Conservation (phyloP, 2,329 filamentous ascomycete species). For the Fusarium euwallaceae region DNA sequence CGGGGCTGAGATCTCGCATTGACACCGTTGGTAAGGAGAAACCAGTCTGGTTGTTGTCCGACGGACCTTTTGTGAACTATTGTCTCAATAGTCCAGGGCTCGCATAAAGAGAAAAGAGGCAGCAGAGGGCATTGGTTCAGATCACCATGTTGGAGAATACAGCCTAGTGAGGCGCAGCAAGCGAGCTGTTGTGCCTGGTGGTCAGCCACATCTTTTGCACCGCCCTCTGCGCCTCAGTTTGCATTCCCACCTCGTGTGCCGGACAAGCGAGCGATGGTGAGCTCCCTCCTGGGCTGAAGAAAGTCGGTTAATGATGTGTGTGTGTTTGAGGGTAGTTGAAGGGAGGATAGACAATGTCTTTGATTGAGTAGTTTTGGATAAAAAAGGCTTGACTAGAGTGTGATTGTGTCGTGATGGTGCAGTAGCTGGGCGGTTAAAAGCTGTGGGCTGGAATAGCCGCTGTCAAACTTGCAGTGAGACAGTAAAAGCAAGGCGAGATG, state of each 20-base stretch:
- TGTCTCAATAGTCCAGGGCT: not conserved
- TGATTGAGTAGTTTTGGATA: not conserved
- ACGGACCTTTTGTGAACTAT: not conserved
- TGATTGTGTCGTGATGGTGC: not conserved
- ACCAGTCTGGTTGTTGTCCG: not conserved
- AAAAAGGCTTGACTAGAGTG: not conserved
- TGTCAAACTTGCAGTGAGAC: not conserved
- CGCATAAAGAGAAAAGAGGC: not conserved
- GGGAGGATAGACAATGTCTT: not conserved
- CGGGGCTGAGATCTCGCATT: not conserved
- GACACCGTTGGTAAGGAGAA: not conserved
- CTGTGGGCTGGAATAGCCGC: not conserved
- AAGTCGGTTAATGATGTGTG: not conserved
- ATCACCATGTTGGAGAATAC: not conserved
- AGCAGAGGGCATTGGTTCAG: not conserved
- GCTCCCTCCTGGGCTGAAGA: not conserved
- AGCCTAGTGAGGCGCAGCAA: slow-evolving; percentile 32
- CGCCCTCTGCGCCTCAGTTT: slow-evolving; percentile 33
- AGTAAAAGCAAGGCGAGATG: not conserved
- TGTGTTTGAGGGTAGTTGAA: not conserved
- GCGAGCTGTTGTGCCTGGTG: slow-evolving; percentile 12
- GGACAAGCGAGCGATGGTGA: not conserved
- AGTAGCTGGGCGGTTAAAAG: slow-evolving; percentile 2
- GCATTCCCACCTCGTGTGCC: slow-evolving; percentile 20
- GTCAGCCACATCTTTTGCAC: slow-evolving; percentile 26